Percentiles rank a stretch among this genome's conserved stretches.
Conservation (phyloP, 805 yeast species). For the Myxozyma neotropica region DNA sequence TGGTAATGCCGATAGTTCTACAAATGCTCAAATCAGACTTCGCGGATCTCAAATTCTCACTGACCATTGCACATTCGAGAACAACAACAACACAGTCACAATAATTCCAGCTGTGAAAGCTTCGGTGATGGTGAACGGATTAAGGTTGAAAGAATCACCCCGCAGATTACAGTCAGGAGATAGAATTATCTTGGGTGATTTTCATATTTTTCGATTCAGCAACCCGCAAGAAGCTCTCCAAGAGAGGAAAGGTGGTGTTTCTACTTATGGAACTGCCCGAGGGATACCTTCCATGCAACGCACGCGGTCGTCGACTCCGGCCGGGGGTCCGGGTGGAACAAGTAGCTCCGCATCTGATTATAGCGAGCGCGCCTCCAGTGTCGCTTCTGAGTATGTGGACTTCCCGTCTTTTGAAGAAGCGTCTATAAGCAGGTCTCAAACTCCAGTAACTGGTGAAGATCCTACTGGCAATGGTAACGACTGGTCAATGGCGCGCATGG, state of each 20-base stretch:
- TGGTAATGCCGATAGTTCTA: constrained; percentile 34
- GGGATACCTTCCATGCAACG: neutral
- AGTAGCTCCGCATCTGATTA: constrained; percentile 17
- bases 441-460: constrained; percentile 9
- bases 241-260: constrained; percentile 7
- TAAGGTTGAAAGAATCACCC: constrained; percentile 14
- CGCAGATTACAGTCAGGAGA: constrained; percentile 36
- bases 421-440: neutral
- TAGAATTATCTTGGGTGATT: constrained; percentile 35
- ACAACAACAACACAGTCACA: constrained; percentile 29
- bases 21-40: constrained; percentile 36
- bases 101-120: constrained; percentile 31
- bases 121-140: constrained; percentile 36
- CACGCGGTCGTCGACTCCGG: constrained; percentile 1
- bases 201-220: constrained; percentile 38
- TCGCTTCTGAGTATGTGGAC: constrained; percentile 19
- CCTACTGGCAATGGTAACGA: constrained; percentile 3
- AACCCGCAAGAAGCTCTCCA: constrained; percentile 31
- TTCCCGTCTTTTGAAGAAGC: constrained; percentile 18
- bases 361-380: constrained; percentile 17
- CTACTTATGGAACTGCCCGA: neutral
- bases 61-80: constrained; percentile 35
- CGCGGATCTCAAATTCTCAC: constrained; percentile 33
- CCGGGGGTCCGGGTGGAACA: neutral
- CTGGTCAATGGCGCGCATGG: constrained; percentile 32